A percentile compares a stretch with the other conserved stretches of the same genome.
Conservation (phyloP, 2,329 filamentous ascomycete species). For the Aspergillus amoenus region DNA sequence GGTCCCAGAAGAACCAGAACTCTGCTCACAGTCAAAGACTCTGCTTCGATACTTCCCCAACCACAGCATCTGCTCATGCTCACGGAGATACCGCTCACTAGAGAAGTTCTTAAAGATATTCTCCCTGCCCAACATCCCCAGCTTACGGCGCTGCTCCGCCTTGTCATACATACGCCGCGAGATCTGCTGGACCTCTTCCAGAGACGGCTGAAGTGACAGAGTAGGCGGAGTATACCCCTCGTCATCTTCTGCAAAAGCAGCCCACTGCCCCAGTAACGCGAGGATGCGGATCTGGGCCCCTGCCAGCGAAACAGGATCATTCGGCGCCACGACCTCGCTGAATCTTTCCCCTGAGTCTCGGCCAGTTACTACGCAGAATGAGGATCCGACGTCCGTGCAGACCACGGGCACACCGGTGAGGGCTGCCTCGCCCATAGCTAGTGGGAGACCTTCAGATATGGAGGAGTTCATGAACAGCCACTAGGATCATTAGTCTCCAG, state of each 20-base stretch:
- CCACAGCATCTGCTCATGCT: conserved; percentile 62
- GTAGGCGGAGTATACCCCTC: conserved; percentile 33
- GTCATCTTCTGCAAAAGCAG: conserved; percentile 55
- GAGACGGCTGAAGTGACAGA: conserved; percentile 49
- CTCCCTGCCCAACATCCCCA: conserved; percentile 57
- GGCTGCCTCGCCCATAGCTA: conserved; percentile 46
- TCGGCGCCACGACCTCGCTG: conserved; percentile 63
- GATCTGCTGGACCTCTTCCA: conserved; percentile 52
- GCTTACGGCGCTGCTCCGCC: conserved; percentile 52
- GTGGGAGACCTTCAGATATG: conserved; percentile 44
- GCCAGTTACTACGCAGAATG: conserved; percentile 40
- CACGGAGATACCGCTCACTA: conserved; percentile 58
- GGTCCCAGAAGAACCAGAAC: not conserved
- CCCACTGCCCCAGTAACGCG: conserved; percentile 61
- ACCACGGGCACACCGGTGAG: conserved; percentile 45
- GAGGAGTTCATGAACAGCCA: conserved; percentile 54
- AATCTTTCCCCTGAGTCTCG: conserved; percentile 49
- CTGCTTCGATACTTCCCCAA: conserved; percentile 32
- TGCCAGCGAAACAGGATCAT: conserved; percentile 60
- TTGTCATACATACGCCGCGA: conserved; percentile 61
- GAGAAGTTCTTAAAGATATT: conserved; percentile 60
- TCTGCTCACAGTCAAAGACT: not conserved
- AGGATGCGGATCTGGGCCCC: conserved; percentile 62
- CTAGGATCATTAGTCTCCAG: conserved; percentile 33
- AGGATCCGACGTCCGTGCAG: conserved; percentile 41